Evolutionary conservation across 2,329 filamentous ascomycete species (phyloP).

Genomic region (Ophiocordyceps australis): DNA sequence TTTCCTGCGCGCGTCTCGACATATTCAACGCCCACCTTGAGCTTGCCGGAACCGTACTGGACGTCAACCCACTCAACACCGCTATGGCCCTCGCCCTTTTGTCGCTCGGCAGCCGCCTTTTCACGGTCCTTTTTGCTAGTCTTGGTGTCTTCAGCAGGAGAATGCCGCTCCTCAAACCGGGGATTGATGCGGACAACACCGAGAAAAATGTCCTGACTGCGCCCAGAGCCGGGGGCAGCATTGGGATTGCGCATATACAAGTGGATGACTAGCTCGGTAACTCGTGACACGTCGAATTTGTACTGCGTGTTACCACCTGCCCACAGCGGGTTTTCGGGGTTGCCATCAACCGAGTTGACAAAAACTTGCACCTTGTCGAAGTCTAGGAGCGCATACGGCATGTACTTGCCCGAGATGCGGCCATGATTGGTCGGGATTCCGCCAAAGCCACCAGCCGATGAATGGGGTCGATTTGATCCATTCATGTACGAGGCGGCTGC

Average conservation of each 20-base stretch:
- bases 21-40: constrained; percentile 88
- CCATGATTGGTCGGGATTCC: constrained; percentile 85
- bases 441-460: constrained; percentile 69
- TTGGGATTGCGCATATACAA: constrained; percentile 88
- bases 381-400: constrained; percentile 90
- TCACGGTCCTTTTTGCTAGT: constrained; percentile 73
- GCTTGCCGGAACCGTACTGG: constrained; percentile 71
- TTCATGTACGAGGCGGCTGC: constrained; percentile 48
- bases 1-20: constrained; percentile 82
- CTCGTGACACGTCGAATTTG: constrained; percentile 96
- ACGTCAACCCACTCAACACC: constrained; percentile 84
- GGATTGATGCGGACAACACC: constrained; percentile 82
- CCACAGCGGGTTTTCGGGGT: constrained; percentile 87
- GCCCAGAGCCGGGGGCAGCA: constrained; percentile 67
- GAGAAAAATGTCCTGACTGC: constrained; percentile 92
- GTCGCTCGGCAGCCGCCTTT: constrained; percentile 50
- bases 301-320: constrained; percentile 97
- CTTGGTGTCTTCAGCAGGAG: constrained; percentile 61
- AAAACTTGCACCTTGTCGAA: constrained; percentile 99
- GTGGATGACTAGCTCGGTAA: constrained; percentile 79
- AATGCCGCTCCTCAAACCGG: constrained; percentile 66
- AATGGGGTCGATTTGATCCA: constrained; percentile 53
- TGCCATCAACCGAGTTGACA: constrained; percentile 90
- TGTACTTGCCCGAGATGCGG: constrained; percentile 86
- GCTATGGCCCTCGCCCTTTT: constrained; percentile 33